Base-by-base conservation (phyloP, 805 yeast species). In the Saturnispora diversa region DNA sequence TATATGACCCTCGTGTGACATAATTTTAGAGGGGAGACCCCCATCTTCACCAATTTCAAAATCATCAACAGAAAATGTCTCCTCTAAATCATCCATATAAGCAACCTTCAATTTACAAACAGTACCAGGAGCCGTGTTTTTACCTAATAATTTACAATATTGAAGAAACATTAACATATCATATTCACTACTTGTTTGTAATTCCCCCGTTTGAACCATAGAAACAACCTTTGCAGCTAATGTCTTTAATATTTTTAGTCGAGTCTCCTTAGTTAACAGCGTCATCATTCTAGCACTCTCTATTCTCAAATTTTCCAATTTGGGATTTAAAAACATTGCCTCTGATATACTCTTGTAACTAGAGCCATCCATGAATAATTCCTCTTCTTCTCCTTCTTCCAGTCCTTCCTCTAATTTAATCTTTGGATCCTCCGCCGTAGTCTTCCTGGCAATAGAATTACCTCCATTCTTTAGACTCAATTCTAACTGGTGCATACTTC, bases 1-100 rank as follows among this genome's bases (percentile, higher is more conserved):
- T 4, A n/a, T 25, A 21, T 45, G 50, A 1, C 52, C 52, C 24
- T 46, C 50, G 4, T 27, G 9, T 2, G 49, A 46, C 4, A 16
- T 29, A 10, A 31, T 21, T 11, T 36, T 31, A 17, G 22, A 8
- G 6, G 31, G 28, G 5, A 35, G 34, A 21, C 28, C 30, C 5
- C 36, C 39, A 5, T 27, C 16, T 11, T 13, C 10, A 12, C 31
- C 38, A 3, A 42, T 28, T 26, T 27, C 29, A 15, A 44, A 47
- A 2, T 13, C 28, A 9, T 30, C 22, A 4, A 27, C 39, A 1
- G 17, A 27, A 22, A 36, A 36, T 11, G 27, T 27, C 16, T 41
- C 42, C 17, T 44, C 44, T 4, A 22, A 11, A 4, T 28, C 25
- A 13, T 25, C 42, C 2, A 33, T 13, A 9, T 45, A 42, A 4